Base-by-base conservation (phyloP, 352 stramenopile species). In the Phytophthora chlamydospora region DNA sequence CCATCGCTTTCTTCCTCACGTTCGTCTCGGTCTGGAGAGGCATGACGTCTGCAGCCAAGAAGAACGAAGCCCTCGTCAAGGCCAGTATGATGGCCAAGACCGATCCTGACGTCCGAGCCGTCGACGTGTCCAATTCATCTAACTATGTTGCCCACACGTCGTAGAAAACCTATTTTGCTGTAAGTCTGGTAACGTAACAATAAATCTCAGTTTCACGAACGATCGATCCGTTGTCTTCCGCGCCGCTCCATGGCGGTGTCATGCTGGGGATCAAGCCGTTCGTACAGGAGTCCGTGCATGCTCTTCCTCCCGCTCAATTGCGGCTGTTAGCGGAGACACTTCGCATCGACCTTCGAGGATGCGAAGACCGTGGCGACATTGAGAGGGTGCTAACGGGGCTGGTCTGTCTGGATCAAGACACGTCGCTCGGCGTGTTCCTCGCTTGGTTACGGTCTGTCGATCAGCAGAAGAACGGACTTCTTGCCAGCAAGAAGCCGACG, bases 331-430 rank as follows among this genome's bases (percentile, higher is more conserved):
- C 78, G 0, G 78, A 85, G 40, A 89, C 80, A 14, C 73, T 91
- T 33, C 78, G 83, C 27, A 72, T 93, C 13, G 80, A 91, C 43
- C 59, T 84, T 38, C 71, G 77, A 31, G 73, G 72, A 14, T 90
- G 78, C 41, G 75, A 88, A 29, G 71, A 86, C 40, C 82, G 82
- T 27, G 29, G 39, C 3, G 84, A 93, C 49, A 73, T 90, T 14
- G 75, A 90, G 35, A 74, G 79, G 38, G 65, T 89, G 16, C 54
- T 93, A 14, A 82, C 78, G 1, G 78, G 80, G 0, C 58, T 93
- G 11, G 57, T 93, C 3, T 88, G 78, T 46, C 68, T 91, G 34
- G 84, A 93, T 53, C 75, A 91, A 45, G 80, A 93, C 64, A 88
- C 84, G 3, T 71, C 84, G 4, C 68, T 93, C 0, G 83, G 84